Conservation (phyloP, 2,329 filamentous ascomycete genomes). For the Trichoderma pleuroti region DNA sequence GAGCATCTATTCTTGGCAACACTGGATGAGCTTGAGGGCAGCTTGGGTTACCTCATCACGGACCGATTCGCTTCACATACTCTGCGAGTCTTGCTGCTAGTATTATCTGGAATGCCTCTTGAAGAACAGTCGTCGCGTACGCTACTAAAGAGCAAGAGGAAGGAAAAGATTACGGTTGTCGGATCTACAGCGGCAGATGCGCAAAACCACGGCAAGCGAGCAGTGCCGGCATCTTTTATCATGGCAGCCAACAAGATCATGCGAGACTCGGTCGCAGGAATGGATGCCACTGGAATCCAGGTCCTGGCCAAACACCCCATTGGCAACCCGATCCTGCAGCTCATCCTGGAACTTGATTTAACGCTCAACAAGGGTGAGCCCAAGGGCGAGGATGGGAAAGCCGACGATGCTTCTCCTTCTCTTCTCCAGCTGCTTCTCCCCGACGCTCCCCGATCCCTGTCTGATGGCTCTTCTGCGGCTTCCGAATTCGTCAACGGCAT, state of each 20-base stretch:
- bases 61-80: conserved; percentile 89
- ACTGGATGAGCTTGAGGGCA: conserved; percentile 81
- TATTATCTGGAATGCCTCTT: conserved; percentile 79
- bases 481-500: conserved; percentile 77
- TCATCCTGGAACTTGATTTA: conserved; percentile 83
- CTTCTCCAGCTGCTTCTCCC: conserved; percentile 77
- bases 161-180: conserved; percentile 72
- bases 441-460: conserved; percentile 66
- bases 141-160: conserved; percentile 86
- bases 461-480: conserved; percentile 68
- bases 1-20: conserved; percentile 81
- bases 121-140: conserved; percentile 66
- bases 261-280: conserved; percentile 65
- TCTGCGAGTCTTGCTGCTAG: conserved; percentile 77
- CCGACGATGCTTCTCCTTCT: conserved; percentile 39
- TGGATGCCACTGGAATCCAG: conserved; percentile 77
- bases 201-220: conserved; percentile 40
- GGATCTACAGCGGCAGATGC: conserved; percentile 52
- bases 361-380: conserved; percentile 65
- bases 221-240: conserved; percentile 75
- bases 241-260: conserved; percentile 79
- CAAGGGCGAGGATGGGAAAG: conserved; percentile 45
- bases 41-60: conserved; percentile 78
- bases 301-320: conserved; percentile 84
- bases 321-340: conserved; percentile 88